Evolutionary conservation across 495 filamentous ascomycete species (phyloP).

Genomic region (Podospora sp.): DNA sequence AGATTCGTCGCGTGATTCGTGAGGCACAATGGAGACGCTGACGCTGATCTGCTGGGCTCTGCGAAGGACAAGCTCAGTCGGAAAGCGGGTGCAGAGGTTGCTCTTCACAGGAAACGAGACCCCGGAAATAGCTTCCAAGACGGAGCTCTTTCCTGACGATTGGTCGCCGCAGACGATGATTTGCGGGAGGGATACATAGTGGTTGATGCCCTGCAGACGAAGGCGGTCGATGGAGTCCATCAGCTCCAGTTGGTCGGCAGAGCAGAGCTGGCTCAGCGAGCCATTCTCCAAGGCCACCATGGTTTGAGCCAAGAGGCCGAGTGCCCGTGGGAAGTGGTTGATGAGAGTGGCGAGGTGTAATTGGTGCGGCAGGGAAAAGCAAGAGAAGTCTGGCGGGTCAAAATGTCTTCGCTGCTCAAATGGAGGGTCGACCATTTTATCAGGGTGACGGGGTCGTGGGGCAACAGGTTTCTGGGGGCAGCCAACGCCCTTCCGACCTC

Average conservation of each 20-base stretch:
- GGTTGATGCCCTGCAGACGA: conserved; percentile 56
- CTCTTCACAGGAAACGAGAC: conserved; percentile 65
- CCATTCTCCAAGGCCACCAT: conserved; percentile 26
- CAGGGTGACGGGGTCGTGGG: too few species aligned
- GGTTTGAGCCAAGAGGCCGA: neutral
- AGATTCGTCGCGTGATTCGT: conserved; percentile 25
- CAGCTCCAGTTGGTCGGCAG: conserved; percentile 46
- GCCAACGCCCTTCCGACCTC: neutral
- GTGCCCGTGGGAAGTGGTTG: neutral
- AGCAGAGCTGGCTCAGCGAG: conserved; percentile 37
- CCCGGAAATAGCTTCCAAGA: conserved; percentile 72
- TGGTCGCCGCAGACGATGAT: conserved; percentile 73
- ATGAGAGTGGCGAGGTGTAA: neutral
- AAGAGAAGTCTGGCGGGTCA: neutral
- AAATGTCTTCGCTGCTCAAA: neutral
- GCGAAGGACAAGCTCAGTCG: conserved; percentile 64
- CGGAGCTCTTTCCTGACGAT: conserved; percentile 71
- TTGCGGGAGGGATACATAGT: conserved; percentile 63
- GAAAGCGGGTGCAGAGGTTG: conserved; percentile 66
- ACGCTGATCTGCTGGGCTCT: conserved; percentile 38
- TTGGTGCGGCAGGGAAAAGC: neutral
- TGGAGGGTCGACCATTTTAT: neutral
- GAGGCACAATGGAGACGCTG: conserved; percentile 50
- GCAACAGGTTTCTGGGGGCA: too few species aligned
- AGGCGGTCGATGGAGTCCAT: conserved; percentile 63